Percentiles rank a stretch among this genome's conserved stretches.
phyloP scores from a whole-genome alignment of 306 rosid species.

The Corylus avellana region DNA sequence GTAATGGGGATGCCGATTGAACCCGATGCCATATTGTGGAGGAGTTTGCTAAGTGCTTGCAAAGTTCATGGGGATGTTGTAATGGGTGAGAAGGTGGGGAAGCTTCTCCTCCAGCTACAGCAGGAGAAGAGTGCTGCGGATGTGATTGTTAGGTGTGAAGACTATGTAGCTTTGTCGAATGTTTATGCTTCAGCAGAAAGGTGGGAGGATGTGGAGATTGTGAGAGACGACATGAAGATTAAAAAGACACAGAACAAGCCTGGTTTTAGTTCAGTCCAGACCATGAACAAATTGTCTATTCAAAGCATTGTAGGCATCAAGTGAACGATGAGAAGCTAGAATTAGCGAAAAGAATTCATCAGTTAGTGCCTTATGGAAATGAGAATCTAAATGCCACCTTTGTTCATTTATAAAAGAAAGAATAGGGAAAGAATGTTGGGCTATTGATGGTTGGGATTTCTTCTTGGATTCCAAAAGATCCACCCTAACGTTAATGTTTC shows the following conservation, averaged over 20 bases:
- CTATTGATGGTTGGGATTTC: too few relatives aligned
- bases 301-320: slow-evolving; percentile 23
- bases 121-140: slow-evolving; percentile 20
- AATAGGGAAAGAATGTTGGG: too few relatives aligned
- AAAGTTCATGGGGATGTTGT: slow-evolving; percentile 58
- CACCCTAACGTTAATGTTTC: too few relatives aligned
- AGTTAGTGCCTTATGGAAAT: not conserved
- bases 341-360: not conserved
- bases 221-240: slow-evolving; percentile 61
- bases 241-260: slow-evolving; percentile 55
- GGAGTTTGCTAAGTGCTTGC: slow-evolving; percentile 73
- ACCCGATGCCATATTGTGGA: slow-evolving; percentile 68
- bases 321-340: not conserved
- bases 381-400: not conserved
- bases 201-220: slow-evolving; percentile 69
- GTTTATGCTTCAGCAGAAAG: slow-evolving; percentile 69
- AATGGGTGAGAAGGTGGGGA: slow-evolving; percentile 85
- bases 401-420: too few relatives aligned
- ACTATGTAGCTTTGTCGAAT: slow-evolving; percentile 74
- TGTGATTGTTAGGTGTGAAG: slow-evolving; percentile 52
- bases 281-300: slow-evolving; percentile 14
- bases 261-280: slow-evolving; percentile 64
- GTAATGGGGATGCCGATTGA: slow-evolving; percentile 47
- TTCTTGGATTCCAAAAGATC: too few relatives aligned
- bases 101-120: slow-evolving; percentile 50